phyloP scores from a whole-genome alignment of 169 alveolate species.

The Toxoplasma gondii region DNA sequence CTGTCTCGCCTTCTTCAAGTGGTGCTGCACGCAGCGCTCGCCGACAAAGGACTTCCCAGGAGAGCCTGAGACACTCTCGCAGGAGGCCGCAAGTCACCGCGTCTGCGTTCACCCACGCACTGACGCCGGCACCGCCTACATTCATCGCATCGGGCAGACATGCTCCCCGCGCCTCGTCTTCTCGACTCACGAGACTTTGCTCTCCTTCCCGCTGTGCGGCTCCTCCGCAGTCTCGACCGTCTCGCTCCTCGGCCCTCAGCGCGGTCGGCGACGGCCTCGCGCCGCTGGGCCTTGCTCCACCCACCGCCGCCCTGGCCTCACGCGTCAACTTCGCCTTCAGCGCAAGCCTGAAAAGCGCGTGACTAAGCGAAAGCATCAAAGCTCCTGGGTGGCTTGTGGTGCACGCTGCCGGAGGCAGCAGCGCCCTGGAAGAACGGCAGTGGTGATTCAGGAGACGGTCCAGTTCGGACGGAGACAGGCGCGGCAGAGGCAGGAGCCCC shows the following conservation, averaged over 20 bases:
- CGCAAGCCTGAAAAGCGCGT: neutral
- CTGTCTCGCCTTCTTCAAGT: neutral
- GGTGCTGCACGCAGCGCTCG: neutral
- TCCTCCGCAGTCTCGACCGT: neutral
- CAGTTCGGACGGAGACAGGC: constrained; percentile 1
- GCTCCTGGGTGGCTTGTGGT: neutral
- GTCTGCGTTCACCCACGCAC: constrained; percentile 7
- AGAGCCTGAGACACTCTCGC: neutral
- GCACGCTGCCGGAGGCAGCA: neutral
- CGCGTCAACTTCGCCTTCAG: neutral
- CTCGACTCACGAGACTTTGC: neutral
- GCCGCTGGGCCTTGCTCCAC: constrained; percentile 10
- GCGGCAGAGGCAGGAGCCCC: neutral
- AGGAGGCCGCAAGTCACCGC: neutral
- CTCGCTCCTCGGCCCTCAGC: neutral
- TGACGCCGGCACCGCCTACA: neutral
- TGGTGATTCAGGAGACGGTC: constrained; percentile 26
- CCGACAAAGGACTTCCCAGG: neutral
- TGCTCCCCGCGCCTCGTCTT: neutral
- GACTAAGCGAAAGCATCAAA: neutral
- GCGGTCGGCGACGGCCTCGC: neutral
- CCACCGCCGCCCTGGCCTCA: neutral
- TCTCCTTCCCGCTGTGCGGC: neutral
- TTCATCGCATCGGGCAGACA: neutral
- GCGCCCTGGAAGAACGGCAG: neutral